Evolutionary conservation across 768 basidiomycete species (phyloP), one percentile per base, ranked within the genome.

Genomic region (Chlorophyllum brunneum): DNA sequence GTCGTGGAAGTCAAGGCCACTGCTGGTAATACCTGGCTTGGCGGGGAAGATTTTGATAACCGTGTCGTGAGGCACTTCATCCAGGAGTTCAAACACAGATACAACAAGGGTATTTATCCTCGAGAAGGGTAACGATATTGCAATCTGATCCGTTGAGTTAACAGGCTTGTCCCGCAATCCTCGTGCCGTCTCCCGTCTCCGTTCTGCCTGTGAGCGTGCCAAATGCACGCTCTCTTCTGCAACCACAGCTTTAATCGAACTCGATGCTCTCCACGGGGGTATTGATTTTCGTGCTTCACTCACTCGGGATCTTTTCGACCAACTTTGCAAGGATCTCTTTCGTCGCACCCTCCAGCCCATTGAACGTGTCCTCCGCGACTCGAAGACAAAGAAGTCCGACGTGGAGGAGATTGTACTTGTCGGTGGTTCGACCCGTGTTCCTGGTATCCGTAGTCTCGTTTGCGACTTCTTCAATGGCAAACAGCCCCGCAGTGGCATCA

Each of bases 401-500:
- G 94, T 98, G 31, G 86, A 98, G 77, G 95, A 98, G 69, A 95
- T 98, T 58, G 95, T 98, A 63, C 80, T 98, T 60, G 95, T 97
- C 61, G 95, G 95, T 69, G 95, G 95, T 56, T 98, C 95, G 44
- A 98, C 95, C 50, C 94, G 94, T 83, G 98, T 98, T 59, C 95
- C 95, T 59, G 90, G 92, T 70, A 88, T 98, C 64, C 86, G 92
- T 68, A 95, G 97, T 74, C 90, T 98, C 67, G 92, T 98, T 52
- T 95, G 92, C 59, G 95, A 98, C 72, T 97, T 90, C 83, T 98
- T 98, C 81, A 92, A 91, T 69, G 95, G 95, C 68, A 94, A 95
- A 79, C 94, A 97, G 77, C 95, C 92, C 63, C 94, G 93, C 81
- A 97, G 95, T 82, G 88, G 88, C 75, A 98, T 98, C 80, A 98